Base-by-base conservation (phyloP, 768 basidiomycete genomes). In the Ramaria sp. region DNA sequence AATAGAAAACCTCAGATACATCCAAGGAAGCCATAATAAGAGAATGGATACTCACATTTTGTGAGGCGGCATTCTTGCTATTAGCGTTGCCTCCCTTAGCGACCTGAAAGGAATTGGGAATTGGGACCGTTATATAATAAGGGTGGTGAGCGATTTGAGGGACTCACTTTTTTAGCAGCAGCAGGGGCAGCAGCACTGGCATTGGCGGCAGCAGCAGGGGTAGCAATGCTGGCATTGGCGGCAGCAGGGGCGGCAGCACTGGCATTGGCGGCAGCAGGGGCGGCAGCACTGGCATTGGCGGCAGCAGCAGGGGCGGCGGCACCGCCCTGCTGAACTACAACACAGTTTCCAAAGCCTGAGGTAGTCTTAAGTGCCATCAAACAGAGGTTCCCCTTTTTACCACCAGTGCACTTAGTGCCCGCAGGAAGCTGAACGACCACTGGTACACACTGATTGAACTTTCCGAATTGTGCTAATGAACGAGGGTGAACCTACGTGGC, bases 291-390 rank as follows among this genome's bases (percentile, higher is more conserved):
- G 27, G 59, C 59, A 54, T 51, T 60, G 33, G 55, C 59, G 49
- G 51, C 60, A 6, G 42, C n/a, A n/a, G n/a, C n/a, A n/a, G n/a
- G n/a, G 33, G 55, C 59, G 49, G 51, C 60, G 4, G 42, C 53
- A 51, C 56, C 51, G 10, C 61, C 64, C 52, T 75, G 71, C 10
- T 62, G 62, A 33, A 80, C 76, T 33, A 72, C 78, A 11, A 75
- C 72, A 57, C 80, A 82, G 64, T 78, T 80, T 53, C 80, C 79
- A 65, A 80, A 80, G 30, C 77, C 75, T 22, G 71, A 73, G 19
- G 74, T 65, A 19, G 78, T 76, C 43, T 67, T 72, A 62, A 81
- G 76, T 30, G 76, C 73, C 68, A 76, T 74, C 56, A 83, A 69
- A 65, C 80, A 83, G 27, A 71, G 69, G 64, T 78, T 70, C 1